Conservation (phyloP, 768 basidiomycete genomes). For the Tubosaeta brunneosetosa region DNA sequence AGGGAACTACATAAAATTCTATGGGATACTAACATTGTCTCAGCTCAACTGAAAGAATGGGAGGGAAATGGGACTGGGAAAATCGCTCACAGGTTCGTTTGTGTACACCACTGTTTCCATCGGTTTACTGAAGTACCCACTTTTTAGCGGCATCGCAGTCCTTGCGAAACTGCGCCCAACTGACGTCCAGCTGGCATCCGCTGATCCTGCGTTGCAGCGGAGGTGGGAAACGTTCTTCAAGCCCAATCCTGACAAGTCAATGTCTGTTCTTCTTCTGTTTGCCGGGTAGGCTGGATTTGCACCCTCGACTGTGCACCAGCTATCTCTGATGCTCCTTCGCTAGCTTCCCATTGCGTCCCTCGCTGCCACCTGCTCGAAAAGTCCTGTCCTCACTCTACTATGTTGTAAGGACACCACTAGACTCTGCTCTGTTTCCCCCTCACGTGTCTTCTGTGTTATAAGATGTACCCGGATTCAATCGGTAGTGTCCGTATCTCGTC, state of each 20-base stretch:
- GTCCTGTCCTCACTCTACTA: conserved; percentile 29
- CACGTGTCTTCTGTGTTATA: not conserved
- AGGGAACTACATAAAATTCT: not conserved
- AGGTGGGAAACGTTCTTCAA: conserved; percentile 52
- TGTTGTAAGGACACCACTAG: conserved; percentile 22
- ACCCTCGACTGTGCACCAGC: not conserved
- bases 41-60: conserved; percentile 33
- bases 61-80: conserved; percentile 39
- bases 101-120: not conserved
- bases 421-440: not conserved
- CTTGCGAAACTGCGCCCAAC: conserved; percentile 53
- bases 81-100: conserved; percentile 49
- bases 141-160: conserved; percentile 47
- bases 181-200: conserved; percentile 42
- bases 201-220: conserved; percentile 41
- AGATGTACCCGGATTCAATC: conserved; percentile 42
- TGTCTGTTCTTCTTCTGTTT: conserved; percentile 38
- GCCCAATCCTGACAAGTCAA: conserved; percentile 50
- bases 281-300: conserved; percentile 33
- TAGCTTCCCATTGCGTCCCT: conserved; percentile 19
- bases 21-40: not conserved
- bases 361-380: conserved; percentile 19
- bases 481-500: conserved; percentile 48
- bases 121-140: not conserved
- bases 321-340: not conserved